Base-by-base conservation (phyloP, 257 asterid genomes). In the Solanum phureja region DNA sequence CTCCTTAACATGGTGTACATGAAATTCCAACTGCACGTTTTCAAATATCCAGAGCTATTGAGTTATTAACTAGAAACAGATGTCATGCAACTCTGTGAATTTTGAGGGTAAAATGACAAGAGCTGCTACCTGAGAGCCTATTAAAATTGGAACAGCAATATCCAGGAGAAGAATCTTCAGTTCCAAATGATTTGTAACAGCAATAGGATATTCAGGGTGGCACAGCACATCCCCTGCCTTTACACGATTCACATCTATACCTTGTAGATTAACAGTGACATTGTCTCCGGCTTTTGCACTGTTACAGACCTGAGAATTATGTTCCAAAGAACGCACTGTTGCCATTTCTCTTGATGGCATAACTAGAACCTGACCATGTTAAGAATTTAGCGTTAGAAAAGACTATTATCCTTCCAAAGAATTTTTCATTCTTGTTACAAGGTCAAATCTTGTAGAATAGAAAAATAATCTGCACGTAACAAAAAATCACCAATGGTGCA, bases 201-300 rank as follows among this genome's bases (percentile, higher is more conserved):
- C 89, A 84, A 95, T 94, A 6, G 98, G 99, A 91, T 90, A 97
- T 89, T 94, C 97, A 42, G 96, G 98, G 90, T 97, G 98, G 85
- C 99, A 97, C 87, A 95, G 79, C 88, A 97, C 98, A 19, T 95
- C 96, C 77, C 99, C 98, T 85, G 98, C 93, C 66, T 86, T 83
- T 86, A 97, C 94, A 33, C 76, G 90, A 89, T 93, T 94, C 52
- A 86, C 91, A 72, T 97, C 98, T 29, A 93, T 92, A 60, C 98
- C 98, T 92, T 93, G 98, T 88, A 97, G 92, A 90, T 77, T 93
- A 73, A 97, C 92, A 14, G 95, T 92, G 76, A 94, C 97, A 84
- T 94, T 94, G 90, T 97, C 99, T 44, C 99, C 98, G 42, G 99
- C 96, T 92, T 98, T 93, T n/a, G 98, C 98, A 86, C 92, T 87